Conservation (phyloP, 2,329 filamentous ascomycete species). For the Cordyceps tenuipes region DNA sequence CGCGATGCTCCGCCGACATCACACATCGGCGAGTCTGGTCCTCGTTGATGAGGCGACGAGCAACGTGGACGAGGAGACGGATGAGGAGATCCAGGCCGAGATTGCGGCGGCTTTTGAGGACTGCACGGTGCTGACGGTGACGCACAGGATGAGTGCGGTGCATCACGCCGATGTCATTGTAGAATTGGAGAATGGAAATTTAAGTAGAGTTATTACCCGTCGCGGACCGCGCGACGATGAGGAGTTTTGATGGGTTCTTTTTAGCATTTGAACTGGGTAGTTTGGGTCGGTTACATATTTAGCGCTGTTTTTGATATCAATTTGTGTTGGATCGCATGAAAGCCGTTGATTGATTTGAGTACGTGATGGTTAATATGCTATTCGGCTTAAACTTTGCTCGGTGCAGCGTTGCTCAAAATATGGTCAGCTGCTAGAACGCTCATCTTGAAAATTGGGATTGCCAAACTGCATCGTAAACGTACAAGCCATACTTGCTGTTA, state of each 20-base stretch:
- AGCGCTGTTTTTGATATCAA: slow-evolving; percentile 10
- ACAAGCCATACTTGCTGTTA: not conserved
- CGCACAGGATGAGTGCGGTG: slow-evolving; percentile 13
- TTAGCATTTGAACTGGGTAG: not conserved
- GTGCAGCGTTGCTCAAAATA: too few species aligned
- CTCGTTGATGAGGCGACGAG: slow-evolving; percentile 11
- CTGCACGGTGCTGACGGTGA: slow-evolving; percentile 14
- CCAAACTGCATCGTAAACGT: not conserved
- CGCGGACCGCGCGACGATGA: slow-evolving; percentile 4
- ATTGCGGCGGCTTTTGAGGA: slow-evolving; percentile 13
- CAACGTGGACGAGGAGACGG: slow-evolving; percentile 30
- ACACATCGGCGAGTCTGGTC: not conserved
- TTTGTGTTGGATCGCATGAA: not conserved
- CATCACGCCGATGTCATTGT: slow-evolving; percentile 10
- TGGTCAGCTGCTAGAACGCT: too few species aligned
- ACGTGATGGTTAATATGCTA: too few species aligned
- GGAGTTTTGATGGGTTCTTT: slow-evolving; percentile 1
- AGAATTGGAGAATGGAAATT: slow-evolving; percentile 6
- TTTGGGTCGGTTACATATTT: not conserved
- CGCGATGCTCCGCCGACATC: slow-evolving; percentile 18
- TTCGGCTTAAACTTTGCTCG: too few species aligned
- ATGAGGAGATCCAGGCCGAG: slow-evolving; percentile 11
- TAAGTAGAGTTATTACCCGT: slow-evolving; percentile 10
- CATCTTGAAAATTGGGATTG: too few species aligned
- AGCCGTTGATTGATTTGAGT: not conserved